These are phyloP conservation scores for Camelina laxa DNA, from an alignment of 345 rosid genomes.

Conservation along the genomic window DNA sequence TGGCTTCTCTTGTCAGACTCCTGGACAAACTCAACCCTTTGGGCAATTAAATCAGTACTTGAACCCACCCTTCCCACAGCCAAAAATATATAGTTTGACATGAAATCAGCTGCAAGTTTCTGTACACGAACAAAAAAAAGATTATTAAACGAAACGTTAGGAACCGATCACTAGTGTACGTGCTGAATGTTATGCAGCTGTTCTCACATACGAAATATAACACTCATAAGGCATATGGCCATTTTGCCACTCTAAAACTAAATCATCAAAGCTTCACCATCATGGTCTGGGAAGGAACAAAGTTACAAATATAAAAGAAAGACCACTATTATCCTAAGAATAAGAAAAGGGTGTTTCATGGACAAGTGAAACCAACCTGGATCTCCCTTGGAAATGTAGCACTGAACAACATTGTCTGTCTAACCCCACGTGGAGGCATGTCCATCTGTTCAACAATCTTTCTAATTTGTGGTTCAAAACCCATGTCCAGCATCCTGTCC, in stretches of 20 bases:
- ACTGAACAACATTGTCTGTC: conserved; percentile 98
- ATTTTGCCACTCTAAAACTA: conserved; percentile 25
- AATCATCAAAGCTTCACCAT: conserved; percentile 24
- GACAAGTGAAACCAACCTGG: conserved; percentile 62
- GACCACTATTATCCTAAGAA: not conserved
- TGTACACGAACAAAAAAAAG: conserved; percentile 47
- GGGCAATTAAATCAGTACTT: conserved; percentile 95
- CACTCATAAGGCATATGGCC: conserved; percentile 9
- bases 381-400: conserved; percentile 98
- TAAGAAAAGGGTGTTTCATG: not conserved
- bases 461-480: conserved; percentile 98
- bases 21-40: conserved; percentile 92
- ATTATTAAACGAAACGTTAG: not conserved
- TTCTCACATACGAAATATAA: conserved; percentile 7
- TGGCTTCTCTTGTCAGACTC: conserved; percentile 98
- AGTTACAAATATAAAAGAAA: not conserved
- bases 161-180: conserved; percentile 15
- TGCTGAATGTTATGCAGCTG: conserved; percentile 16
- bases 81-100: conserved; percentile 79
- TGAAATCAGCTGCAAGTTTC: conserved; percentile 97
- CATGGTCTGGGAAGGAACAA: conserved; percentile 1
- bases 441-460: conserved; percentile 97
- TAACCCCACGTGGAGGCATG: conserved; percentile 85
- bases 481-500: conserved; percentile 99
- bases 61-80: conserved; percentile 99